Evolutionary conservation across 2,329 filamentous ascomycete genomes (phyloP).

Genomic region (Penicillium crustosum): DNA sequence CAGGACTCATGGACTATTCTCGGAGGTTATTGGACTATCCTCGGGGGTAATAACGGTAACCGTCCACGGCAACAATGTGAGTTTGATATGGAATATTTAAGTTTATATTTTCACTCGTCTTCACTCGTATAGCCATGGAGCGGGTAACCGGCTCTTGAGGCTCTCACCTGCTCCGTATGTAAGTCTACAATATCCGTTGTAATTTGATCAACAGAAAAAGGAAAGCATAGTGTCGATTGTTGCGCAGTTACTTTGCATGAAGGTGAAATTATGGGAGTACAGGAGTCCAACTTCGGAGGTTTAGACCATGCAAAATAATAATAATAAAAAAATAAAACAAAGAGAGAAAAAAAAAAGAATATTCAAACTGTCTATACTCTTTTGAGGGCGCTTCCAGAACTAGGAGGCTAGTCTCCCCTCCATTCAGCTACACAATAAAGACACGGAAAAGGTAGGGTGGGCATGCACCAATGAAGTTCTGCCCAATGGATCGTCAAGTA

Average conservation of each 20-base stretch:
- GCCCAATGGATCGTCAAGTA: background rate
- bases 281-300: conserved; percentile 4
- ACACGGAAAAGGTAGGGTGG: background rate
- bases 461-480: background rate
- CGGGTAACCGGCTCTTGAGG: conserved; percentile 18
- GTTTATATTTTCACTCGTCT: background rate
- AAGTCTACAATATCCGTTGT: background rate
- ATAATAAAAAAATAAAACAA: background rate
- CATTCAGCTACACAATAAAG: conserved; percentile 2
- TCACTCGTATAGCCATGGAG: background rate
- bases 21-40: background rate
- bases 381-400: conserved; percentile 18
- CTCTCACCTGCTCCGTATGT: conserved; percentile 6
- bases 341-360: background rate
- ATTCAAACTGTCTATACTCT: conserved; percentile 4
- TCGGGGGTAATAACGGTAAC: background rate
- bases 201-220: background rate
- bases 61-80: background rate
- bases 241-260: conserved; percentile 19
- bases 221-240: conserved; percentile 2
- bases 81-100: background rate
- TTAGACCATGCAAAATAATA: background rate
- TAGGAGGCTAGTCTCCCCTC: conserved; percentile 19
- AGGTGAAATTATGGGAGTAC: conserved; percentile 6
- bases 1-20: background rate